phyloP scores from a whole-genome alignment of 805 yeast species.

The Monosporozyma aquatica region DNA sequence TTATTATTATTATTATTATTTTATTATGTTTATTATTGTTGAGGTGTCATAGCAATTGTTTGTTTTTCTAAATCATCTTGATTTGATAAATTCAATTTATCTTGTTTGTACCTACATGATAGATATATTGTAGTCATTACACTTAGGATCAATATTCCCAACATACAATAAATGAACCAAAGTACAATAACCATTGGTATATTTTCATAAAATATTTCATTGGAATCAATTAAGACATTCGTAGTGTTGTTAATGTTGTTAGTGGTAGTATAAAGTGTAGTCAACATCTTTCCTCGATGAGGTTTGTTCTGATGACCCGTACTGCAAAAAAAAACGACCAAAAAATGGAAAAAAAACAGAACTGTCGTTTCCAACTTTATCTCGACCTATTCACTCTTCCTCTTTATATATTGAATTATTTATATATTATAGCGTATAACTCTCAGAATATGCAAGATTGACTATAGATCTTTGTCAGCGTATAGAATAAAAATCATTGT shows the following conservation, averaged over 20 bases:
- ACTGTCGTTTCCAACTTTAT: too few species aligned
- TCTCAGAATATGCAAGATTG: neutral
- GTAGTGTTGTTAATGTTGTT: neutral
- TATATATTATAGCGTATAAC: too few species aligned
- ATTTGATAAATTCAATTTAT: neutral
- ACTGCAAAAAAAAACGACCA: too few species aligned
- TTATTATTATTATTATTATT: neutral
- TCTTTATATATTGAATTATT: too few species aligned
- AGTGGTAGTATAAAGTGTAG: too few species aligned
- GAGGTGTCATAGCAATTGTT: neutral
- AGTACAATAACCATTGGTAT: neutral
- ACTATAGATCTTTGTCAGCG: neutral
- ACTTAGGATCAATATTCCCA: neutral
- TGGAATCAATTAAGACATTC: neutral
- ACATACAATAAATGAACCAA: slow-evolving; percentile 1
- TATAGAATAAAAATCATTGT: too few species aligned
- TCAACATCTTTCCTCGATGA: neutral
- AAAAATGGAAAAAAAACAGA: neutral
- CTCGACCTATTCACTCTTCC: too few species aligned
- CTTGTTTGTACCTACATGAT: neutral
- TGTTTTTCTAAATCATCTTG: slow-evolving; percentile 1
- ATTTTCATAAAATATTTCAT: neutral
- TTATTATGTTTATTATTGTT: neutral
- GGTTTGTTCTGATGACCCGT: too few species aligned
- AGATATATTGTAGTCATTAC: neutral